These are phyloP conservation scores for Ogataea ganodermae DNA, from an alignment of 805 yeast species.

Conservation along the genomic window DNA sequence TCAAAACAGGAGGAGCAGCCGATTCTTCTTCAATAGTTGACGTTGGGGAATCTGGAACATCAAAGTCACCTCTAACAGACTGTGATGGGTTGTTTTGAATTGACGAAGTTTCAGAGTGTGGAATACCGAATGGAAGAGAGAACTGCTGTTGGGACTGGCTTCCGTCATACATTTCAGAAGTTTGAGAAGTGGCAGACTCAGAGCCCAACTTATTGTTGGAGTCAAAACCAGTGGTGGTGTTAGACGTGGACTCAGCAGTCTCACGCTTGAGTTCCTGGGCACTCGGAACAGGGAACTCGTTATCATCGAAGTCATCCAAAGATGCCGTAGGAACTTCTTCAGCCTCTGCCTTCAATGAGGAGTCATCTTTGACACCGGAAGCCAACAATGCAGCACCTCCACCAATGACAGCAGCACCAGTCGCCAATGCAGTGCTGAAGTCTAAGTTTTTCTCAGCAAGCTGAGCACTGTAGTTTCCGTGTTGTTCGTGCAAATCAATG, in stretches of 20 bases:
- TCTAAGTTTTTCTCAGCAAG: constrained; percentile 35
- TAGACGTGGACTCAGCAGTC: constrained; percentile 24
- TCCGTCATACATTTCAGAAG: constrained; percentile 43
- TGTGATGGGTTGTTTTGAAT: constrained; percentile 90
- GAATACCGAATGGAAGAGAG: constrained; percentile 50
- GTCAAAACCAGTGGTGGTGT: constrained; percentile 24
- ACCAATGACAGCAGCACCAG: constrained; percentile 30
- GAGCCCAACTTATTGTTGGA: constrained; percentile 24
- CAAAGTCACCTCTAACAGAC: constrained; percentile 80
- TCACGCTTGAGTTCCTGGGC: constrained; percentile 18
- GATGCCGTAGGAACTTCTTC: constrained; percentile 37
- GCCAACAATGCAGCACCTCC: constrained; percentile 25
- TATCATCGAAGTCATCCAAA: constrained; percentile 35
- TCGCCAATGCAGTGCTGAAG: constrained; percentile 32
- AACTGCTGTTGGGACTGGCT: constrained; percentile 28
- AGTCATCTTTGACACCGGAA: constrained; percentile 16
- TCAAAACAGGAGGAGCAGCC: constrained; percentile 30
- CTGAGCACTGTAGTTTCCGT: constrained; percentile 34
- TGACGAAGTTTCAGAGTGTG: constrained; percentile 84
- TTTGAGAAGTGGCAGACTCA: constrained; percentile 48
- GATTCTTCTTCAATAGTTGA: constrained; percentile 36
- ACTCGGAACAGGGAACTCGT: constrained; percentile 22
- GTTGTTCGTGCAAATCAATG: constrained; percentile 39
- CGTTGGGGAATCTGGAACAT: constrained; percentile 42
- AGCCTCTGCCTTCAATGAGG: not conserved